These are phyloP conservation scores for Verticillium albo-atrum DNA, from an alignment of 2,329 filamentous ascomycete genomes.

Conservation along the genomic window DNA sequence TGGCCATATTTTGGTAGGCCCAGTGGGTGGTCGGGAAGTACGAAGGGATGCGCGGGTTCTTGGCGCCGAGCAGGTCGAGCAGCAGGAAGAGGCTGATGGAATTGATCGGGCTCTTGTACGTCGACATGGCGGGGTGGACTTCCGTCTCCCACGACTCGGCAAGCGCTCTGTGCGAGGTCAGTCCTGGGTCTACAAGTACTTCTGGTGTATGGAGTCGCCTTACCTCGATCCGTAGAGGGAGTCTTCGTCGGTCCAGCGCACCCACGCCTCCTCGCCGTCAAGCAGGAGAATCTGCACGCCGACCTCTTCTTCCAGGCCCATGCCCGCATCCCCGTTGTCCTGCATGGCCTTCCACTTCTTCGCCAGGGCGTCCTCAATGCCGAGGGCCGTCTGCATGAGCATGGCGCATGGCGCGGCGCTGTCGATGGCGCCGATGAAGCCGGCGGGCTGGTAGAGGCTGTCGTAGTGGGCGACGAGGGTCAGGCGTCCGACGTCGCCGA, in stretches of 20 bases:
- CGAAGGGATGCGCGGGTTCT: conserved; percentile 68
- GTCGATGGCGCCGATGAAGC: conserved; percentile 91
- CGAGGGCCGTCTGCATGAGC: conserved; percentile 79
- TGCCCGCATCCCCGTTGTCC: conserved; percentile 46
- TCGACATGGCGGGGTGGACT: conserved; percentile 65
- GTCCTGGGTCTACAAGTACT: not conserved
- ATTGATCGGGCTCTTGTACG: conserved; percentile 67
- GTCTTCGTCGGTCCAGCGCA: conserved; percentile 72
- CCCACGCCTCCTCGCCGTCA: conserved; percentile 93
- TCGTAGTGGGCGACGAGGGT: conserved; percentile 95
- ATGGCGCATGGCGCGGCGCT: conserved; percentile 94
- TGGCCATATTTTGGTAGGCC: conserved; percentile 77
- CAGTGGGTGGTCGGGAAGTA: conserved; percentile 91
- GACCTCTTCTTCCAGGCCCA: conserved; percentile 65
- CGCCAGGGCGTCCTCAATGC: conserved; percentile 73
- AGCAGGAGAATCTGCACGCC: conserved; percentile 87
- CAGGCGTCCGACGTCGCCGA: conserved; percentile 73
- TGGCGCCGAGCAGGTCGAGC: conserved; percentile 78
- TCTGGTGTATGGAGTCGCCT: not conserved
- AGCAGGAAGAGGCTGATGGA: conserved; percentile 86
- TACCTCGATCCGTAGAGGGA: conserved; percentile 85
- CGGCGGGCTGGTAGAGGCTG: conserved; percentile 71
- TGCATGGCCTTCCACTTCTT: conserved; percentile 76
- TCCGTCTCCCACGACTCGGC: conserved; percentile 76
- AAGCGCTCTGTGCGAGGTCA: conserved; percentile 49